Evolutionary conservation across 108 stramenopile genomes (phyloP).

Genomic region (Pseudonitzschia pungens): DNA sequence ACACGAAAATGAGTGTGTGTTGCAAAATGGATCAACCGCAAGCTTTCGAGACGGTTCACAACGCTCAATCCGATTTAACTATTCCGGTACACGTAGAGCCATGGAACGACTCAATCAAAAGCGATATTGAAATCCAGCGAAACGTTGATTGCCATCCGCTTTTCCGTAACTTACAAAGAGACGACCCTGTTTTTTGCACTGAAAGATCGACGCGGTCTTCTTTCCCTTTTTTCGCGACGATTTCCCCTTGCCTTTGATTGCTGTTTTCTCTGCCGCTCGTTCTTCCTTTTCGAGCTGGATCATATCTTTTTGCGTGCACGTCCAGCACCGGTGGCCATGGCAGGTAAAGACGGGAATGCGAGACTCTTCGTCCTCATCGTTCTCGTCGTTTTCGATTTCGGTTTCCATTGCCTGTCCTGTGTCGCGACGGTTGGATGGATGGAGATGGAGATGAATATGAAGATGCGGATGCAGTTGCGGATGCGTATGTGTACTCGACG

Average conservation of each 20-base stretch:
- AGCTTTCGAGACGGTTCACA: background rate
- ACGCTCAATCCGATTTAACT: no score
- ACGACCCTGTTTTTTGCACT: constrained; percentile 37
- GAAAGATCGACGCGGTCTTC: constrained; percentile 27
- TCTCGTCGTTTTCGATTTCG: constrained; percentile 33
- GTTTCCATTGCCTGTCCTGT: no score
- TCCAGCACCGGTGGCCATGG: constrained; percentile 91
- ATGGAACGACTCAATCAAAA: no score
- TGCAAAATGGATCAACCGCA: background rate
- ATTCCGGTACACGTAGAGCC: no score
- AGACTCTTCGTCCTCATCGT: constrained; percentile 11
- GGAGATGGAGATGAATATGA: background rate
- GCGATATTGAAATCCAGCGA: no score
- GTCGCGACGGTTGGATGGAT: no score
- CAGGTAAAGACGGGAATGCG: constrained; percentile 70
- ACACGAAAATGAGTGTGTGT: constrained; percentile 5
- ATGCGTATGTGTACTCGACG: constrained; percentile 33
- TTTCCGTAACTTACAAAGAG: constrained; percentile 59
- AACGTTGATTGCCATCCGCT: no score
- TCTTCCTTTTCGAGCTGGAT: constrained; percentile 36
- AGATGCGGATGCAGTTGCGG: background rate
- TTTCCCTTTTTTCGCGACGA: constrained; percentile 36
- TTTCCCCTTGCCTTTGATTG: constrained; percentile 5
- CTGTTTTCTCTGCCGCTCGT: constrained; percentile 12
- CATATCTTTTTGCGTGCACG: constrained; percentile 62